phyloP scores from a whole-genome alignment of 2,329 filamentous ascomycete species.

The Aplosporella prunicola region DNA sequence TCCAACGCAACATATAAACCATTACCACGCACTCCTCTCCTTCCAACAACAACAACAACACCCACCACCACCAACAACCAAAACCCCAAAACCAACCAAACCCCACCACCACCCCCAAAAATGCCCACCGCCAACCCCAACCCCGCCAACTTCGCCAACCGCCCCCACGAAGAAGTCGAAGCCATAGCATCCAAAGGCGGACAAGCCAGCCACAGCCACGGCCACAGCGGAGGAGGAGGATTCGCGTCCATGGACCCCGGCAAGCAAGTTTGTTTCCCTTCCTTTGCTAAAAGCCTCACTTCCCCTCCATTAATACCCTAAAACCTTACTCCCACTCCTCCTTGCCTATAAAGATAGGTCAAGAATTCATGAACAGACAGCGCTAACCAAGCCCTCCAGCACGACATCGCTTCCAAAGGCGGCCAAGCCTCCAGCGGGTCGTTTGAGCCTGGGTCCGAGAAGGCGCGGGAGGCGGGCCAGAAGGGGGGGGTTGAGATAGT shows the following conservation, averaged over 20 bases:
- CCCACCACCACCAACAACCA: too few relatives aligned
- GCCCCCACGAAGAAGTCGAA: constrained; percentile 37
- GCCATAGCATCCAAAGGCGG: constrained; percentile 38
- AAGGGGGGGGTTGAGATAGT: too few relatives aligned
- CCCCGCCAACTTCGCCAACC: constrained; percentile 43
- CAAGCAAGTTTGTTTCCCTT: constrained; percentile 19
- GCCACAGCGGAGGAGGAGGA: too few relatives aligned
- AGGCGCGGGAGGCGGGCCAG: constrained; percentile 44
- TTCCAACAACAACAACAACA: too few relatives aligned
- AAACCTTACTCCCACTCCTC: too few relatives aligned
- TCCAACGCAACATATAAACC: too few relatives aligned
- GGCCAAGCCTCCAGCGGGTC: constrained; percentile 45
- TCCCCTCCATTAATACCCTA: background rate
- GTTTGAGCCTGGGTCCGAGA: constrained; percentile 45
- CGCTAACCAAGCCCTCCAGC: constrained; percentile 24
- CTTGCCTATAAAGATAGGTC: too few relatives aligned
- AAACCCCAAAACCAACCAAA: too few relatives aligned
- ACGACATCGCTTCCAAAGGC: constrained; percentile 47
- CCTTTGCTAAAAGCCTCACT: background rate
- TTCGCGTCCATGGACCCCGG: constrained; percentile 29
- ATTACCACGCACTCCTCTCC: too few relatives aligned
- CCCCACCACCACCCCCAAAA: too few relatives aligned
- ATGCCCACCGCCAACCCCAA: constrained; percentile 28
- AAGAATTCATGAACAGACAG: too few relatives aligned
- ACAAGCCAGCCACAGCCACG: constrained; percentile 24